These are phyloP conservation scores for Suillus hirtellus DNA, from an alignment of 768 basidiomycete genomes.

Conservation along the genomic window DNA sequence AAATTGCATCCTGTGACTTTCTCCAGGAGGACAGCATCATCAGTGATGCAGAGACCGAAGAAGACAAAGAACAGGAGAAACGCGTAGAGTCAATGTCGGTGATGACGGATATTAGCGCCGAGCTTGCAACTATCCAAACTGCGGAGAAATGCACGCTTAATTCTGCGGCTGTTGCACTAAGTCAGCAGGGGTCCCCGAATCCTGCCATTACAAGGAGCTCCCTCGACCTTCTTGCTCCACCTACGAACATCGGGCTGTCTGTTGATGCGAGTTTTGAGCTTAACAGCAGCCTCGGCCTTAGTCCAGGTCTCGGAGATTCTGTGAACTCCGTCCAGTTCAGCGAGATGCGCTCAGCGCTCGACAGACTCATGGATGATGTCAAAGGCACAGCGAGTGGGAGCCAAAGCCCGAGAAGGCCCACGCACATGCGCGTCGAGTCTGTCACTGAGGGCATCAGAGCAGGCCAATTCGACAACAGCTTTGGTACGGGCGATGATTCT, in stretches of 20 bases:
- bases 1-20: constrained; percentile 1
- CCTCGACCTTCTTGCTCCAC: constrained; percentile 6
- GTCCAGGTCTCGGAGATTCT: constrained; percentile 36
- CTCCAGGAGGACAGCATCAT: constrained; percentile 10
- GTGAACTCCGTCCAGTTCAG: constrained; percentile 57
- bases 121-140: constrained; percentile 49
- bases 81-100: constrained; percentile 42
- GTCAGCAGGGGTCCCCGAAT: neutral
- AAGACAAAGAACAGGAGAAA: constrained; percentile 29
- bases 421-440: constrained; percentile 27
- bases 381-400: constrained; percentile 24
- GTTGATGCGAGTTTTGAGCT: constrained; percentile 29
- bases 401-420: constrained; percentile 26
- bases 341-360: constrained; percentile 73
- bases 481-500: constrained; percentile 28
- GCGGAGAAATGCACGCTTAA: constrained; percentile 44
- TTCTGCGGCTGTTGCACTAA: constrained; percentile 10
- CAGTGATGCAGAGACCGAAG: constrained; percentile 19
- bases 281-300: constrained; percentile 24
- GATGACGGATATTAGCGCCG: constrained; percentile 40
- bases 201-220: neutral
- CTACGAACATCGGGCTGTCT: constrained; percentile 17
- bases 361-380: constrained; percentile 72
- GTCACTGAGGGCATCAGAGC: constrained; percentile 35
- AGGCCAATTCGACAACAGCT: constrained; percentile 38